Base-by-base conservation (phyloP, 345 rosid genomes). In the Zanthoxylum bungeanum region DNA sequence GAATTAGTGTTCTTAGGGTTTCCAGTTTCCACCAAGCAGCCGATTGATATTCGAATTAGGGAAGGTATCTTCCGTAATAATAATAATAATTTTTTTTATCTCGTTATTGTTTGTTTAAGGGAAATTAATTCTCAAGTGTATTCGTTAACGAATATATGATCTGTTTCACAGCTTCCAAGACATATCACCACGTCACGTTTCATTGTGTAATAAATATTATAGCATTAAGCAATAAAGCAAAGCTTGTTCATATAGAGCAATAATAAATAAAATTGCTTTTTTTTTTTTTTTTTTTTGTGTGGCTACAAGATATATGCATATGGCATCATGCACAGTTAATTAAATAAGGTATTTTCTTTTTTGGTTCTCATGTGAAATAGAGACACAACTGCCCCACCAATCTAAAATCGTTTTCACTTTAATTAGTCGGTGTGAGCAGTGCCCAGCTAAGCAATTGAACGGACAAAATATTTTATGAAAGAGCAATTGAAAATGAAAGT, bases 311-410 rank as follows among this genome's bases (percentile, higher is more conserved):
- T n/a, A n/a, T n/a, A n/a, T n/a, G n/a, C n/a, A n/a, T n/a, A n/a
- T n/a, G n/a, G n/a, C n/a, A n/a, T n/a, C n/a, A n/a, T 25, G 62
- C 64, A 51, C 9, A 68, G 4, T n/a, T n/a, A 22, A 12, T 3
- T 22, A 19, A 52, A 60, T 37, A n/a, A n/a, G n/a, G 55, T 14
- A 74, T 24, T 7, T 8, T 0, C 8, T 2, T 7, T 24, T 19
- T 30, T 9, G 9, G 19, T n/a, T 22, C 2, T 1, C 3, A 34
- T 39, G 58, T 9, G 7, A n/a, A 4, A 14, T 2, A 2, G 46
- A 71, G 52, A 60, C 80, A 76, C 51, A 5, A 10, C n/a, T 40
- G 59, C 60, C 68, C 72, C 61, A 67, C 46, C 22, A 62, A 56
- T 7, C 16, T 27, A 27, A 27, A 27, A 50, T 1, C 21, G 55